phyloP scores from a whole-genome alignment of 2,329 filamentous ascomycete species.

The Chaetomium globosum region DNA sequence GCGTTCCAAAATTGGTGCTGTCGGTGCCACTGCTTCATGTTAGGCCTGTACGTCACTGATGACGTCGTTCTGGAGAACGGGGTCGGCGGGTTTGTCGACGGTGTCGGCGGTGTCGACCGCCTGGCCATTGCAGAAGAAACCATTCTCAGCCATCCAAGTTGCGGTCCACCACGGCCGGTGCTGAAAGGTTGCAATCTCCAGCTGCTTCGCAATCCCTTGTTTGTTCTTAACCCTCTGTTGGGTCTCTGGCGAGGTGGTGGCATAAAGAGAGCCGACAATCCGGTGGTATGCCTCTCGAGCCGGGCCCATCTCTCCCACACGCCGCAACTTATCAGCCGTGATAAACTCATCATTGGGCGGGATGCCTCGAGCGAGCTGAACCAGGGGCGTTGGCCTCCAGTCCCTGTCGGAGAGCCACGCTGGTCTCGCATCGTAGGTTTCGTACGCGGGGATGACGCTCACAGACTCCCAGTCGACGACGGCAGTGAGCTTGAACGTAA shows the following conservation, averaged over 20 bases:
- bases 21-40: not conserved
- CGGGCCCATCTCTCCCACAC: constrained; percentile 14
- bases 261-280: constrained; percentile 20
- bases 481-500: constrained; percentile 25
- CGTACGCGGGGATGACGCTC: constrained; percentile 25
- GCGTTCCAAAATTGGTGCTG: not conserved
- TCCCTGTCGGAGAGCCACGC: constrained; percentile 27
- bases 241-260: constrained; percentile 6
- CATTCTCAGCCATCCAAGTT: constrained; percentile 21
- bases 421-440: constrained; percentile 18
- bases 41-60: not conserved
- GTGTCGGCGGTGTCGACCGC: not conserved
- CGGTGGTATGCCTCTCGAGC: constrained; percentile 8
- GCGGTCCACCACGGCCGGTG: constrained; percentile 28
- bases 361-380: constrained; percentile 18
- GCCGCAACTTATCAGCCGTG: constrained; percentile 12
- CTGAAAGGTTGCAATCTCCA: constrained; percentile 24
- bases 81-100: not conserved
- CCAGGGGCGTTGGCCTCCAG: constrained; percentile 22
- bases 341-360: constrained; percentile 23
- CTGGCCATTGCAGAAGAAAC: not conserved
- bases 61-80: not conserved
- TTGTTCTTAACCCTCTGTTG: constrained; percentile 19
- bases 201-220: constrained; percentile 20
- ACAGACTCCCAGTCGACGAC: constrained; percentile 29